Evolutionary conservation across 2,329 filamentous ascomycete species (phyloP).

Genomic region (Dichotomopilus funicola): DNA sequence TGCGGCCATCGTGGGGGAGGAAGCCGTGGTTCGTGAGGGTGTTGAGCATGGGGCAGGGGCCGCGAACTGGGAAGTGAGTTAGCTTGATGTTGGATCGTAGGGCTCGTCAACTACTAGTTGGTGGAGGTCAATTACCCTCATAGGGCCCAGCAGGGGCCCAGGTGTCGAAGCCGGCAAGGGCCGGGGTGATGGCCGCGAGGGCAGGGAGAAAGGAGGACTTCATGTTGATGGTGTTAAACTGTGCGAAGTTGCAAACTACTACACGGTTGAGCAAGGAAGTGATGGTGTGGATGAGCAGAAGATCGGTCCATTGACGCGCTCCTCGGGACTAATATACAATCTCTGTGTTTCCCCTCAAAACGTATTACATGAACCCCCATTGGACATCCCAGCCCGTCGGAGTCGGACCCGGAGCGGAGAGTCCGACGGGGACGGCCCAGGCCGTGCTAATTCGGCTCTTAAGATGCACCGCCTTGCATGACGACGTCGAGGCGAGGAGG

Average conservation of each 20-base stretch:
- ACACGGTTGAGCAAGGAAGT: neutral
- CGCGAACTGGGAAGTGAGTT: conserved; percentile 26
- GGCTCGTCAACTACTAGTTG: too few relatives aligned
- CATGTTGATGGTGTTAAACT: conserved; percentile 2
- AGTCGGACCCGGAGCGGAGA: too few relatives aligned
- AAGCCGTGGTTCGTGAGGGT: conserved; percentile 46
- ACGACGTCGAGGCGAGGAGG: too few relatives aligned
- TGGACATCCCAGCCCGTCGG: too few relatives aligned
- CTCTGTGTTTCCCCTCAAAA: too few relatives aligned
- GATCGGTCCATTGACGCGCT: too few relatives aligned
- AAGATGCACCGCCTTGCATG: too few relatives aligned
- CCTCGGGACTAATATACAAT: too few relatives aligned
- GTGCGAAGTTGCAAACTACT: neutral
- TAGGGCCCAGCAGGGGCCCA: conserved; percentile 7
- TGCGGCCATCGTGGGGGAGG: conserved; percentile 39
- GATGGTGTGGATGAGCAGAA: neutral
- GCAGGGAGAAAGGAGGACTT: neutral
- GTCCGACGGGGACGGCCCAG: too few relatives aligned
- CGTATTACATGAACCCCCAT: too few relatives aligned
- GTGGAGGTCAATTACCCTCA: conserved; percentile 1
- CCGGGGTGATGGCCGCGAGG: neutral
- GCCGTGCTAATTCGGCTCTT: too few relatives aligned
- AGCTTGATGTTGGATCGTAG: too few relatives aligned
- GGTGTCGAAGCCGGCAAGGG: conserved; percentile 1
- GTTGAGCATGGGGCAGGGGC: conserved; percentile 47